A percentile compares a stretch with the other conserved stretches of the same genome.
Conservation (phyloP, 805 yeast genomes). For the Ogataea trehaloabstinens region DNA sequence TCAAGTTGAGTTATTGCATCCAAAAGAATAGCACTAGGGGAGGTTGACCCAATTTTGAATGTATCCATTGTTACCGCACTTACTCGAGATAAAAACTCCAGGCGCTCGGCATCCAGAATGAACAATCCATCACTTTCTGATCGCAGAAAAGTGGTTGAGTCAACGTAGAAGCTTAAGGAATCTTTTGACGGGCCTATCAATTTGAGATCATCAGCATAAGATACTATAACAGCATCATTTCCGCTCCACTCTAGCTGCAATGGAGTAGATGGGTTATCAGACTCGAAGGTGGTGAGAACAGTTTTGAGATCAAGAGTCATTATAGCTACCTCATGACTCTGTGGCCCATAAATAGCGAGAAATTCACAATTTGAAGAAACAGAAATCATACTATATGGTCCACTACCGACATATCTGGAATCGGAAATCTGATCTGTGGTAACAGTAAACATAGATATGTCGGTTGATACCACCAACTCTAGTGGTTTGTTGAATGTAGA, state of each 20-base stretch:
- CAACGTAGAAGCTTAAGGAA: conserved; percentile 51
- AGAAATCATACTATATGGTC: conserved; percentile 18
- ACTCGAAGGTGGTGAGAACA: conserved; percentile 42
- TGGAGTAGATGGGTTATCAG: conserved; percentile 36
- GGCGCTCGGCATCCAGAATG: conserved; percentile 53
- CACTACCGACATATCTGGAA: conserved; percentile 9
- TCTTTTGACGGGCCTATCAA: conserved; percentile 71
- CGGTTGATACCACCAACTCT: conserved; percentile 17
- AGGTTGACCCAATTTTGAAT: conserved; percentile 79
- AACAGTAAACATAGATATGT: conserved; percentile 7
- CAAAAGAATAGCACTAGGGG: conserved; percentile 76
- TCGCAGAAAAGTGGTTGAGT: conserved; percentile 39
- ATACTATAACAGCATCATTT: conserved; percentile 69
- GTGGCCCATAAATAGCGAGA: conserved; percentile 46
- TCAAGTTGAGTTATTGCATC: conserved; percentile 73
- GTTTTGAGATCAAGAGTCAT: conserved; percentile 45
- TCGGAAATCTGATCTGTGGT: conserved; percentile 6
- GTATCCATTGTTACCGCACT: conserved; percentile 53
- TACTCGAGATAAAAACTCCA: conserved; percentile 67
- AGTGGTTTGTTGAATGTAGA: conserved; percentile 15
- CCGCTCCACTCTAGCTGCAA: conserved; percentile 76
- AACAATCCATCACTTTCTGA: conserved; percentile 71
- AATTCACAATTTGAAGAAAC: conserved; percentile 54
- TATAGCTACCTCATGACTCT: conserved; percentile 45
- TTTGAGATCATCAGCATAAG: conserved; percentile 58